Base-by-base conservation (phyloP, 331 rosid genomes). In the Rhamnella rubrinervis region DNA sequence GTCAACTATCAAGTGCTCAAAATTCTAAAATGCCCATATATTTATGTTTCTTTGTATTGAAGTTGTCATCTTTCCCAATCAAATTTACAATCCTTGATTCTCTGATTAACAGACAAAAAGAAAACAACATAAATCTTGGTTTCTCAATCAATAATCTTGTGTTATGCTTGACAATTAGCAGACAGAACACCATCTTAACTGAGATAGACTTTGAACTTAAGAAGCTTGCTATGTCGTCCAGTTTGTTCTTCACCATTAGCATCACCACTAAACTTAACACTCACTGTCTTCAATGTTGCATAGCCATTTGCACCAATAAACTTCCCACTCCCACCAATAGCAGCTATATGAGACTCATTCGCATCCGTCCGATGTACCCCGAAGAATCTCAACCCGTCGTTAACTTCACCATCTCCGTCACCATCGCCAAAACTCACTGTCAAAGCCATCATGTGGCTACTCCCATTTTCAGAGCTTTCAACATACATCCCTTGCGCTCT, bases 271-370 rank as follows among this genome's bases (percentile, higher is more conserved):
- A 77, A 68, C 78, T 73, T 80, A 23, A 35, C 74, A 21, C 79
- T 77, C 35, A 85, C 73, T 66, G 63, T 81, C 79, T 80, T 87
- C 63, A 92, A 78, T 5, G 82, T 75, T 71, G 95, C 98, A 89
- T 87, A 92, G 4, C 98, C 98, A 86, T 89, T 92, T 5, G 96
- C 95, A 41, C 85, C 86, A 53, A 46, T 41, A 51, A 78, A 92
- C 79, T 83, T 89, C 49, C 96, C 98, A 20, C 68, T 72, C 16
- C 98, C 98, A 60, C 98, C 98, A 81, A 92, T 87, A 13, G 89
- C 85, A 5, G 91, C 85, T 73, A 89, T 80, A 70, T 89, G 96
- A 71, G 98, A 89, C 83, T 84, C 86, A 23, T 72, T 60, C 23
- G 71, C 85, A 68, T 89, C 85, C 2, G 25, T 78, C 58, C 71